Conservation (phyloP, 1,284 basidiomycete species). For the Cryptococcus neoformans region DNA sequence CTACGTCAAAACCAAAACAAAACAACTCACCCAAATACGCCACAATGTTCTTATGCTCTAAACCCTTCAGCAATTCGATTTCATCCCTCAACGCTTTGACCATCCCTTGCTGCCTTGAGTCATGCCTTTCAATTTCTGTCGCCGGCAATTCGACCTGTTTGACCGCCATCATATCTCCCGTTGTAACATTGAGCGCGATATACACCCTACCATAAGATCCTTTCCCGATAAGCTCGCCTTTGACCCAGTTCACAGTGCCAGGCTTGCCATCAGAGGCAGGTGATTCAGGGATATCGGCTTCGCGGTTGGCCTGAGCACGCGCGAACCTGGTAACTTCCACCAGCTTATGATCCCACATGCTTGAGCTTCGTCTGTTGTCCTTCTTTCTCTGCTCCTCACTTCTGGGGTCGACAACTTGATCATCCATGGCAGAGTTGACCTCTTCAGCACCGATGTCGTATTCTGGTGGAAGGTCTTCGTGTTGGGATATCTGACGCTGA, state of each 20-base stretch:
- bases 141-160: constrained; percentile 97
- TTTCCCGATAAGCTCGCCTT: constrained; percentile 94
- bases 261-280: constrained; percentile 17
- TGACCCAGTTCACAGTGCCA: constrained; percentile 95
- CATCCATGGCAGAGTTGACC: not conserved
- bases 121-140: constrained; percentile 83
- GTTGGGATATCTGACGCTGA: constrained; percentile 52
- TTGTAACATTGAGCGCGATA: constrained; percentile 94
- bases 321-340: constrained; percentile 76
- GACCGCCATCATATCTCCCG: constrained; percentile 98
- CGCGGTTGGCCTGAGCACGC: constrained; percentile 44
- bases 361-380: constrained; percentile 58
- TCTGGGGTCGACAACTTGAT: constrained; percentile 37
- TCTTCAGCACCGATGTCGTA: not conserved
- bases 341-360: constrained; percentile 90
- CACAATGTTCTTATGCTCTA: constrained; percentile 97
- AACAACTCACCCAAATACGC: constrained; percentile 73
- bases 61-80: constrained; percentile 90
- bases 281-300: constrained; percentile 47
- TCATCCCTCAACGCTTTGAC: constrained; percentile 92
- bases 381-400: constrained; percentile 46
- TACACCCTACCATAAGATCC: constrained; percentile 97
- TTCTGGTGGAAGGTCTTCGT: constrained; percentile 53
- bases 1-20: not conserved
- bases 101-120: constrained; percentile 76